These are phyloP conservation scores for Meyerozyma guilliermondii DNA, from an alignment of 1,139 yeast species.

Conservation along the genomic window DNA sequence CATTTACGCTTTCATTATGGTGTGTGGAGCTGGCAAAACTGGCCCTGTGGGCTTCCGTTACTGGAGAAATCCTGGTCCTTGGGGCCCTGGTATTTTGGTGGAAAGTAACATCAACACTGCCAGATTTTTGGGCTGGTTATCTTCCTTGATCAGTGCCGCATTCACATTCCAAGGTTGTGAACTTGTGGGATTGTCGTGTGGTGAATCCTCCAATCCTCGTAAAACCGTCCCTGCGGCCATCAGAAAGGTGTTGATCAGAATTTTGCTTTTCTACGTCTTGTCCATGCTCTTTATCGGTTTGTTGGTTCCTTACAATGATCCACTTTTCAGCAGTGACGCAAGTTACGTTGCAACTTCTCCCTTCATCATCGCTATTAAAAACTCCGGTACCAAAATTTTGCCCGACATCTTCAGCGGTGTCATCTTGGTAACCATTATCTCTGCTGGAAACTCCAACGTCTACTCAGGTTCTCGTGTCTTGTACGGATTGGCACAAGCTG, in stretches of 20 bases:
- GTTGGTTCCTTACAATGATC: slow-evolving; percentile 74
- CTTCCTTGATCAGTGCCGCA: slow-evolving; percentile 61
- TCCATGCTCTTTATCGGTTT: slow-evolving; percentile 79
- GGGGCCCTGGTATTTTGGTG: slow-evolving; percentile 58
- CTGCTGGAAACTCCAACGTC: slow-evolving; percentile 80
- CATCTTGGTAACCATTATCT: slow-evolving; percentile 59
- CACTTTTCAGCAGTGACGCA: slow-evolving; percentile 22
- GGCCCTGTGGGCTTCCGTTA: slow-evolving; percentile 82
- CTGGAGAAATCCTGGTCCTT: slow-evolving; percentile 93
- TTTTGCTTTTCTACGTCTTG: slow-evolving; percentile 72
- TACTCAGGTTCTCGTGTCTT: slow-evolving; percentile 74
- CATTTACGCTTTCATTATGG: slow-evolving; percentile 61
- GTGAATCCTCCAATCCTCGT: slow-evolving; percentile 81
- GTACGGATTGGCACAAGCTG: slow-evolving; percentile 58
- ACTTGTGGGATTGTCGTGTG: slow-evolving; percentile 82
- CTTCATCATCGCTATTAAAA: slow-evolving; percentile 52
- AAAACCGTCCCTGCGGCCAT: slow-evolving; percentile 82
- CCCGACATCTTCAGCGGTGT: slow-evolving; percentile 77
- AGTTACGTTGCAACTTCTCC: slow-evolving; percentile 45
- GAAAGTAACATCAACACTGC: slow-evolving; percentile 40
- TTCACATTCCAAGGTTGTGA: slow-evolving; percentile 82
- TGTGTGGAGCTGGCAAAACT: slow-evolving; percentile 64
- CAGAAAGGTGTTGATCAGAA: slow-evolving; percentile 75
- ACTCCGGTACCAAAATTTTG: slow-evolving; percentile 64
- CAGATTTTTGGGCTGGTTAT: slow-evolving; percentile 62